phyloP scores from a whole-genome alignment of 208 protist genomes.

The Trypanosoma congolense region DNA sequence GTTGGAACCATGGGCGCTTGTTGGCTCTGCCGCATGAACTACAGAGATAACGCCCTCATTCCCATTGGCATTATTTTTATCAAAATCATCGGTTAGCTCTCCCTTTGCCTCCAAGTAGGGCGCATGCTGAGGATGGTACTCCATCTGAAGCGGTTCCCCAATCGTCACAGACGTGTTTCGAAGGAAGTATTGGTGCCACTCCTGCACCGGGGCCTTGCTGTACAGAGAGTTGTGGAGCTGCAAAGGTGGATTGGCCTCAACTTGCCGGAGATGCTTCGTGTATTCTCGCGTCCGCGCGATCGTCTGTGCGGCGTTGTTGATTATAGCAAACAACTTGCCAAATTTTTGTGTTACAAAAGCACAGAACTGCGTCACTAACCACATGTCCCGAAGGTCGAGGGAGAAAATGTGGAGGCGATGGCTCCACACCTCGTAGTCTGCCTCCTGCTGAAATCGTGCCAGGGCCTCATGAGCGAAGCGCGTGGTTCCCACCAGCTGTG shows the following conservation, averaged over 20 bases:
- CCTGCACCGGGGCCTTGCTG: conserved; percentile 27
- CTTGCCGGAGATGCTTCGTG: conserved; percentile 77
- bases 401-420: conserved; percentile 92
- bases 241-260: conserved; percentile 51
- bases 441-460: conserved; percentile 73
- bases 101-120: conserved; percentile 37
- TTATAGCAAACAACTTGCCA: conserved; percentile 86
- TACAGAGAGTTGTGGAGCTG: conserved; percentile 47
- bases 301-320: conserved; percentile 98
- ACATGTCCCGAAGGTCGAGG: conserved; percentile 93
- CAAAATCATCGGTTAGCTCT: not conserved
- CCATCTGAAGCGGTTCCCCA: conserved; percentile 58
- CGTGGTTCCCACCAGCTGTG: conserved; percentile 81
- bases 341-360: conserved; percentile 66
- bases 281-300: conserved; percentile 91
- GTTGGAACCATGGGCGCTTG: not conserved
- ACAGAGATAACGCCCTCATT: not conserved
- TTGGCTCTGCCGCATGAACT: not conserved
- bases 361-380: conserved; percentile 91
- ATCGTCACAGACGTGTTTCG: conserved; percentile 71
- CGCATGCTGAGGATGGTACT: conserved; percentile 39
- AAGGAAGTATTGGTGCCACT: conserved; percentile 84
- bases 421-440: conserved; percentile 87
- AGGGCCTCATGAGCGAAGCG: conserved; percentile 90
- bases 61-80: not conserved